Evolutionary conservation across 352 stramenopile species (phyloP), one percentile per base, ranked within the genome.

Genomic region (Pythium sp.): DNA sequence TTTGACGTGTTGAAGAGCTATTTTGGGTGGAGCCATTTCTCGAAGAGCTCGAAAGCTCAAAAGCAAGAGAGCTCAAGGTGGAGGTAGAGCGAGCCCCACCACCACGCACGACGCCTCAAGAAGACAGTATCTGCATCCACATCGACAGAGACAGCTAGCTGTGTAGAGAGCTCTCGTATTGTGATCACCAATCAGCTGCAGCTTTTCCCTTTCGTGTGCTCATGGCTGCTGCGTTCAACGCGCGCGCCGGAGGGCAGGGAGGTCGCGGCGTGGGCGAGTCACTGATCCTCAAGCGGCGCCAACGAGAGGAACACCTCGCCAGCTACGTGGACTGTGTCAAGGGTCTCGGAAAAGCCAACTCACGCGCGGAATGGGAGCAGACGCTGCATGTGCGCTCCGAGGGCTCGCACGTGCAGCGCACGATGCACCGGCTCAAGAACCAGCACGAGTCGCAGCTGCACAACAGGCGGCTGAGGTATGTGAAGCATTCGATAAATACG

Each of bases 381-480:
- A 74, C 81, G 43, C 72, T 91, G 9, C 71, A 86, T 18, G 68
- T 77, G 5, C 90, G 90, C 65, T 65, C 76, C 1, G 80, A 91
- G 26, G 61, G n/a, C 24, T 77, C 74, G 20, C 71, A 90, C 26
- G 70, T 91, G 20, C 74, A 86, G 43, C 74, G 75, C 28, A 72
- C 76, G 26, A 68, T 86, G 15, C 38, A 58, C 8, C 76, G 72
- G n/a, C 69, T 94, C 28, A 88, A 87, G 69, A 91, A 92, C 56
- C 84, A 94, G 65, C 75, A 90, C 47, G 86, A 94, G 69, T 91
- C 84, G 24, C 70, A 91, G 36, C 72, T 94, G 18, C 84, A 92
- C 56, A 89, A 78, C 12, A 70, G 84, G 7, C 77, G 78, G 2
- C 72, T 92, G 24, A 61, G 74, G 84, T 58, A 8, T 22, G 53